Percentiles rank a stretch among this genome's conserved stretches.
These are phyloP conservation scores for Lotus japonicus DNA, from an alignment of 306 rosid genomes.

Conservation along the genomic window DNA sequence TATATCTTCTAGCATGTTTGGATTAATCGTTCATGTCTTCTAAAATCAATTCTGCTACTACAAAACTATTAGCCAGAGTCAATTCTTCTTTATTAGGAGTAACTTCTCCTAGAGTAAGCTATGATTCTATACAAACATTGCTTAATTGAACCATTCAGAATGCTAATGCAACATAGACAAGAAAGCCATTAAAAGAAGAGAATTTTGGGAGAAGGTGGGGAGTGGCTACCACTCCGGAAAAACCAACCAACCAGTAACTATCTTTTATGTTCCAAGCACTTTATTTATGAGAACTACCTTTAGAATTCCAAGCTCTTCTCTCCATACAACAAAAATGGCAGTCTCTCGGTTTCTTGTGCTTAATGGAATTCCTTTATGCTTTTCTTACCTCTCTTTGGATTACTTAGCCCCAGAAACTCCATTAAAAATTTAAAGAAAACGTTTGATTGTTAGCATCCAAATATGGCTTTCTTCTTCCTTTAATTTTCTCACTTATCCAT, in stretches of 20 bases:
- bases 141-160: background rate
- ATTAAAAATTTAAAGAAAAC: slow-evolving; percentile 14
- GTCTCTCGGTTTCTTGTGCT: slow-evolving; percentile 56
- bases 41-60: too few relatives aligned
- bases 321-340: slow-evolving; percentile 37
- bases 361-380: slow-evolving; percentile 61
- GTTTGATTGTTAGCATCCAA: slow-evolving; percentile 21
- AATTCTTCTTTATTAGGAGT: too few relatives aligned
- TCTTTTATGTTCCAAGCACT: slow-evolving; percentile 36
- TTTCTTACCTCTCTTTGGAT: slow-evolving; percentile 44
- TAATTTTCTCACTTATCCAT: slow-evolving; percentile 33
- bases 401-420: slow-evolving; percentile 24
- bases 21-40: too few relatives aligned
- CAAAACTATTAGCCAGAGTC: too few relatives aligned
- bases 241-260: slow-evolving; percentile 25
- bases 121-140: too few relatives aligned
- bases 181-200: slow-evolving; percentile 50
- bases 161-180: slow-evolving; percentile 18
- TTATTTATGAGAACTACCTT: slow-evolving; percentile 45
- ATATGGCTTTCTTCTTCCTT: slow-evolving; percentile 22
- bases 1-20: background rate
- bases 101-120: too few relatives aligned
- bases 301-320: slow-evolving; percentile 68
- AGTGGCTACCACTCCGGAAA: slow-evolving; percentile 19
- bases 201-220: slow-evolving; percentile 38